These are phyloP conservation scores for Petunia secreta DNA, from an alignment of 257 asterid genomes.

Conservation along the genomic window DNA sequence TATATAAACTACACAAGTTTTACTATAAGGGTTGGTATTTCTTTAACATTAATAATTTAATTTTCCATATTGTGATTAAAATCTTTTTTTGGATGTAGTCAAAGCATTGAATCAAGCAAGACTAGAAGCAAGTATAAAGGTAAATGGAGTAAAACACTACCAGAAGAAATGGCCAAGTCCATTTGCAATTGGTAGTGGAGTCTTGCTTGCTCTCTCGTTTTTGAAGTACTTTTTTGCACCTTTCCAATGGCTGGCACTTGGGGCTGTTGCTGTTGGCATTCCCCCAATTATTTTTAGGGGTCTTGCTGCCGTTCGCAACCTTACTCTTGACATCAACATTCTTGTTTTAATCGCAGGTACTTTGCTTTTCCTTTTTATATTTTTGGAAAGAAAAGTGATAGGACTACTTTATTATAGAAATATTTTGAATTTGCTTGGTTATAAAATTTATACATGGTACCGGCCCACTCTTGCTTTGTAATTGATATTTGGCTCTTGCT, in stretches of 20 bases:
- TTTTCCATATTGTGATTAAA: neutral
- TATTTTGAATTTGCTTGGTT: neutral
- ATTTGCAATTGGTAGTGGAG: slow-evolving; percentile 61
- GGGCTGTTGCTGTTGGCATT: slow-evolving; percentile 61
- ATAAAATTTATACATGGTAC: neutral
- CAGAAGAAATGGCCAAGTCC: slow-evolving; percentile 80
- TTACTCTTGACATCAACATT: slow-evolving; percentile 64
- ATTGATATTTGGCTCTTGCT: neutral
- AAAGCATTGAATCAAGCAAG: slow-evolving; percentile 76
- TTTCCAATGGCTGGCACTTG: slow-evolving; percentile 72
- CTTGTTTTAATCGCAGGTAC: slow-evolving; percentile 79
- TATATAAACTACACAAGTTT: too few species aligned
- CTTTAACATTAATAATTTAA: too few species aligned
- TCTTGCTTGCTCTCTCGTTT: slow-evolving; percentile 55
- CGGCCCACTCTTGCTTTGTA: neutral
- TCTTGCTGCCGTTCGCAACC: slow-evolving; percentile 49
- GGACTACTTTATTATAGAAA: neutral
- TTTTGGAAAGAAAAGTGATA: neutral
- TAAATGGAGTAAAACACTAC: slow-evolving; percentile 42
- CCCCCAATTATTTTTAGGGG: slow-evolving; percentile 60
- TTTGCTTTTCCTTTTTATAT: neutral
- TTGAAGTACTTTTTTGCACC: slow-evolving; percentile 55
- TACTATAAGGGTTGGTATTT: neutral
- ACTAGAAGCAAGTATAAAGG: slow-evolving; percentile 67
- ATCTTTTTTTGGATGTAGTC: slow-evolving; percentile 42